Evolutionary conservation across 495 filamentous ascomycete species (phyloP).

Genomic region (Bathelium albidoporum): DNA sequence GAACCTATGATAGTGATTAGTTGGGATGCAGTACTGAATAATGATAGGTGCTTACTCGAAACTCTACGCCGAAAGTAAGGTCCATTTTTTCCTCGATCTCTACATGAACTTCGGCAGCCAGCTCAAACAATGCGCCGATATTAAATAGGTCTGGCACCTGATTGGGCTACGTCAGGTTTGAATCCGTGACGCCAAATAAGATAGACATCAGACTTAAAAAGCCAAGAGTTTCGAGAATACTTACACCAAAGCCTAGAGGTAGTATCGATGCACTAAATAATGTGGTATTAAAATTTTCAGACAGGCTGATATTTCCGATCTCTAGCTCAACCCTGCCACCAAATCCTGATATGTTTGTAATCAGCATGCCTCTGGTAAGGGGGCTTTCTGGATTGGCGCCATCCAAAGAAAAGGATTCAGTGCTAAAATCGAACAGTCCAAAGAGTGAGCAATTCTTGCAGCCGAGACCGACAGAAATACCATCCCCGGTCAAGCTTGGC

Average conservation of each 20-base stretch:
- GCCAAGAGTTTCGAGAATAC: neutral
- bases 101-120: neutral
- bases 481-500: neutral
- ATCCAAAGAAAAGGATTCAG: neutral
- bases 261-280: neutral
- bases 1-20: neutral
- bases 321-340: neutral
- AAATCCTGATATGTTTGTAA: neutral
- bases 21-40: neutral
- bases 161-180: neutral
- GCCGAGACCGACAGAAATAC: neutral
- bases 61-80: neutral
- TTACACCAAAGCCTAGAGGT: neutral
- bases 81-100: neutral
- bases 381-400: neutral
- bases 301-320: neutral
- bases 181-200: neutral
- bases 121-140: neutral
- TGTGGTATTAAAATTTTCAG: neutral
- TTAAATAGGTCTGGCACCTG: neutral
- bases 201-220: neutral
- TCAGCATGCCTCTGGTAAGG: neutral
- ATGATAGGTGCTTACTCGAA: neutral
- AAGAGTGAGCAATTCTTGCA: neutral
- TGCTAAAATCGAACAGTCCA: neutral